These are phyloP conservation scores for Aspergillus fumigatiaffinis DNA, from an alignment of 2,329 filamentous ascomycete genomes.

Conservation along the genomic window DNA sequence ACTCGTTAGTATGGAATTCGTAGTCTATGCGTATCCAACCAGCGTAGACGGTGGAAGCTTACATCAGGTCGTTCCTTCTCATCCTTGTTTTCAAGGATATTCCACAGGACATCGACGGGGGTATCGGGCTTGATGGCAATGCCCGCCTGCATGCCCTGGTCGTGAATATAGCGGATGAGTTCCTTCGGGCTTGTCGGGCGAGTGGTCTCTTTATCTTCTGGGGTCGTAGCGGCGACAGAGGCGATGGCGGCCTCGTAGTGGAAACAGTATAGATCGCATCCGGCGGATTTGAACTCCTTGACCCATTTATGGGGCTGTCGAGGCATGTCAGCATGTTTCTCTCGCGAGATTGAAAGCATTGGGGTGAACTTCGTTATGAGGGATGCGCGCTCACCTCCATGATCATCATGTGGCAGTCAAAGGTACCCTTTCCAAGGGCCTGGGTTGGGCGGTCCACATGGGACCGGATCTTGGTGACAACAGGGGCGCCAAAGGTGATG, in stretches of 20 bases:
- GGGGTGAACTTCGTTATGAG: too few species aligned
- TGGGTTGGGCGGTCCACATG: slow-evolving; percentile 73
- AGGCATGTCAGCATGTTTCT: neutral
- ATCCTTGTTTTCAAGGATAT: slow-evolving; percentile 71
- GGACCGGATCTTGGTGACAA: slow-evolving; percentile 87
- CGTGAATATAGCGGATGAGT: slow-evolving; percentile 86
- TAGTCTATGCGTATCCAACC: neutral
- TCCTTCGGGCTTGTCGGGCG: slow-evolving; percentile 76
- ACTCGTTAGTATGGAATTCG: slow-evolving; percentile 3
- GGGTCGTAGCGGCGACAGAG: slow-evolving; percentile 78
- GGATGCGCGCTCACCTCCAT: slow-evolving; percentile 64
- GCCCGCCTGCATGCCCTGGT: slow-evolving; percentile 80
- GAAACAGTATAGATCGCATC: slow-evolving; percentile 99
- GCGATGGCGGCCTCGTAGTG: slow-evolving; percentile 92
- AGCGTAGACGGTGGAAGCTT: slow-evolving; percentile 44
- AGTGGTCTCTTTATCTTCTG: slow-evolving; percentile 62
- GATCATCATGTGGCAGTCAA: slow-evolving; percentile 99
- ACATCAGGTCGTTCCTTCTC: slow-evolving; percentile 83
- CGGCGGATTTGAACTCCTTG: slow-evolving; percentile 86
- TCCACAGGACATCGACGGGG: slow-evolving; percentile 84
- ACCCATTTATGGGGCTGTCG: slow-evolving; percentile 96
- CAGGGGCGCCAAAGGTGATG: slow-evolving; percentile 92
- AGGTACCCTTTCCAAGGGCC: slow-evolving; percentile 77
- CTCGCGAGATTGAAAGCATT: neutral
- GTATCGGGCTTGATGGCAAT: slow-evolving; percentile 96